Evolutionary conservation across 352 stramenopile species (phyloP), one percentile per base, ranked within the genome.

Genomic region (Pythium scleroteichum): DNA sequence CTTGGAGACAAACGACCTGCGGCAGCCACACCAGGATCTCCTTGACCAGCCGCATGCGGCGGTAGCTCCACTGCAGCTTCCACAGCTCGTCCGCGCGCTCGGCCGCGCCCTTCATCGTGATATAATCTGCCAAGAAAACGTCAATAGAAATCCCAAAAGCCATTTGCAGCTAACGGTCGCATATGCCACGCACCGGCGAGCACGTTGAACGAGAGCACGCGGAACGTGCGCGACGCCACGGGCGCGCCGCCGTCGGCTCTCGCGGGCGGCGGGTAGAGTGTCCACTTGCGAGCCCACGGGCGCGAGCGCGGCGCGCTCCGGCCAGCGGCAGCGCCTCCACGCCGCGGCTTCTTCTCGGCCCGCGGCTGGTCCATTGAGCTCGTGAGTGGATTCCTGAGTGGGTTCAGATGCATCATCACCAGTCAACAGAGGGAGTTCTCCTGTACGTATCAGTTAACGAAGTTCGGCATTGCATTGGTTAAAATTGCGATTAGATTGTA

Each of bases 191-290:
- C 2, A 87, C 78, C 80, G 42, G 81, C 78, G 9, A 90, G 61
- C n/a, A 87, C 80, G 49, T 90, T 90, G 69, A 87, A 88, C 19
- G 76, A 90, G 51, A 85, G 53, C 22, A 90, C 73, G 53, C 81
- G 81, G 58, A 90, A 88, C 45, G 76, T 82, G 33, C 63, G 47
- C 24, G 71, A 59, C 24, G 59, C 46, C 5, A 71, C 64, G 10
- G 58, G 59, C 26, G 51, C 58, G 24, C 33, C 57, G 38, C 52
- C 56, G n/a, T 67, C 52, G 5, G 61, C 57, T 33, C 67, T 69
- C 13, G 27, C 33, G 0, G 74, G 76, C n/a, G 72, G 62, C 20
- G 70, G 68, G 41, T 88, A 88, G 57, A 72, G 51, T 48, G 63
- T 81, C 79, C 79, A 88, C 29, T 74, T 76, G 58, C 79, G 71